A percentile compares a stretch with the other conserved stretches of the same genome.
phyloP scores from a whole-genome alignment of 2,329 filamentous ascomycete genomes.

The Apiospora phragmitis region DNA sequence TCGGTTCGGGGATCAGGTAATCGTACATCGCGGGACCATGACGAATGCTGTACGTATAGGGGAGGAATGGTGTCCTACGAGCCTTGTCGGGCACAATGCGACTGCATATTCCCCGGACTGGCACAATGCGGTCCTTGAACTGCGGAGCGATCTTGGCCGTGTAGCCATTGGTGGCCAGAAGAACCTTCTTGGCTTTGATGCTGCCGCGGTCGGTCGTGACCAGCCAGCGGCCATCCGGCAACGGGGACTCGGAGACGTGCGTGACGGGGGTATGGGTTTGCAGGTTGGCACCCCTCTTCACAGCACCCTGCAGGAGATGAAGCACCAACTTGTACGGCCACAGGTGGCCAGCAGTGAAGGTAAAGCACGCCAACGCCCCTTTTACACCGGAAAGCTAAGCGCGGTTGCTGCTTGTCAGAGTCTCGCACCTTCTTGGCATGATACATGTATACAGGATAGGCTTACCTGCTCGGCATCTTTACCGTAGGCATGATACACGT shows the following conservation, averaged over 20 bases:
- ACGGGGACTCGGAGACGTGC: slow-evolving; percentile 15
- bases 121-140: slow-evolving; percentile 32
- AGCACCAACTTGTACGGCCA: slow-evolving; percentile 23
- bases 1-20: slow-evolving; percentile 35
- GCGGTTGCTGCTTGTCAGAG: slow-evolving; percentile 16
- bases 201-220: slow-evolving; percentile 54
- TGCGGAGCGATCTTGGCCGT: slow-evolving; percentile 32
- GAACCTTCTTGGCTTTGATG: slow-evolving; percentile 48
- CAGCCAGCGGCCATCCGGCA: slow-evolving; percentile 34
- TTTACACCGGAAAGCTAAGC: slow-evolving; percentile 31
- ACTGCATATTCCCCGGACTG: slow-evolving; percentile 30
- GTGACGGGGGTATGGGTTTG: slow-evolving; percentile 23
- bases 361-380: slow-evolving; percentile 29
- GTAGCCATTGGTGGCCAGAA: slow-evolving; percentile 38
- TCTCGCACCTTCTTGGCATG: slow-evolving; percentile 22
- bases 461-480: slow-evolving; percentile 31
- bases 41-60: slow-evolving; percentile 11
- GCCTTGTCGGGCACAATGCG: neutral
- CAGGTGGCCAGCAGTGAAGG: slow-evolving; percentile 22
- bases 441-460: neutral
- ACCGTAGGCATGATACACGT: slow-evolving; percentile 29
- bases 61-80: neutral
- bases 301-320: slow-evolving; percentile 13
- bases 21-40: neutral
- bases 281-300: slow-evolving; percentile 19